Evolutionary conservation across 345 rosid genomes (phyloP), one percentile per base, ranked within the genome.

Genomic region (Camelina sativa): DNA sequence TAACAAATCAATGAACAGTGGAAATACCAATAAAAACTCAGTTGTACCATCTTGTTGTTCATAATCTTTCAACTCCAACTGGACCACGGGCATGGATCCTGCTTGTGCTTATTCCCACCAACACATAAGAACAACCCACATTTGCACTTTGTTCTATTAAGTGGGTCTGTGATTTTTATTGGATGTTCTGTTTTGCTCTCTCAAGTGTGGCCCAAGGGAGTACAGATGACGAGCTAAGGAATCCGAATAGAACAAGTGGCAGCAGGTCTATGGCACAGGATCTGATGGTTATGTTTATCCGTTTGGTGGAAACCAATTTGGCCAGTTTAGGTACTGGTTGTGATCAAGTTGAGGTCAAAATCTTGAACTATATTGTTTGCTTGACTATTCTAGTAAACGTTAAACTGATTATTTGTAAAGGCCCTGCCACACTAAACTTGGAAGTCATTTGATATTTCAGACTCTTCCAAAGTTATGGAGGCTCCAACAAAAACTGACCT

Each of bases 241-340:
- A 82, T 92, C 77, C 79, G 74, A 71, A 86, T 96, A 73, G 87
- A 76, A 23, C 86, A 80, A 43, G 92, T 92, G 38, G 88, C 98
- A 28, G 96, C 95, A 3, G 99, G 99, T 62, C 84, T 96, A 23
- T 23, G 25, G 25, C 2, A 2, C 25, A 23, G 3, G 25, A 23
- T 23, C 25, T 23, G 93, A 96, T 65, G 98, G 99, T 28, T 94
- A 86, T 80, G 90, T 89, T 60, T 96, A 92, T 66, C 76, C 91
- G 0, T 92, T 96, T 82, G 99, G 99, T 37, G 97, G 99, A 77
- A 96, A 96, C 79, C 99, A 92, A 80, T 96, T 96, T 81, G 96
- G 98, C 55, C 99, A 92, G 80, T 30, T 81, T 96, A 82, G 99
- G 98, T 75, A 91, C 98, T 71, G 99, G 99, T 30, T 71, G 83